Evolutionary conservation across 2,329 filamentous ascomycete genomes (phyloP).

Genomic region (Aschersonia sp.): DNA sequence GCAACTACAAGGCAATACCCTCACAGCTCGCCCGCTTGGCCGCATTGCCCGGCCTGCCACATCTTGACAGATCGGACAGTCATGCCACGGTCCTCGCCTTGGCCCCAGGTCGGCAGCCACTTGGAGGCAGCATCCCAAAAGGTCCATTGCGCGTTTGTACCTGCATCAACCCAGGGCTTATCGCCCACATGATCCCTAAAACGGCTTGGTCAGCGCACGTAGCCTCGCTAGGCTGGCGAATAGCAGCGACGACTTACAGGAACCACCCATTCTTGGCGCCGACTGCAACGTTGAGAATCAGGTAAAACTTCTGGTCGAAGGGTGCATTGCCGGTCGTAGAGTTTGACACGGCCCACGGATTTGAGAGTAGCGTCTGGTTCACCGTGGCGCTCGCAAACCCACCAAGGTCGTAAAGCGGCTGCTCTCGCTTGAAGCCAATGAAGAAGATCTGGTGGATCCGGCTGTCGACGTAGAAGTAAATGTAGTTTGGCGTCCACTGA

Average conservation of each 20-base stretch:
- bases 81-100: slow-evolving; percentile 26
- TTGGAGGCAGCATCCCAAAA: slow-evolving; percentile 25
- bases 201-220: not conserved
- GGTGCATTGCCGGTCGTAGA: slow-evolving; percentile 27
- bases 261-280: slow-evolving; percentile 35
- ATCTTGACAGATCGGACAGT: slow-evolving; percentile 30
- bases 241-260: slow-evolving; percentile 12
- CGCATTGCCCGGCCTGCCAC: slow-evolving; percentile 21
- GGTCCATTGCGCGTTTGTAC: slow-evolving; percentile 21
- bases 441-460: slow-evolving; percentile 24
- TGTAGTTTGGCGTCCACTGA: slow-evolving; percentile 36
- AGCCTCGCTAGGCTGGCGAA: not conserved
- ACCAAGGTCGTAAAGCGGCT: slow-evolving; percentile 25
- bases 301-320: slow-evolving; percentile 36
- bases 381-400: slow-evolving; percentile 23
- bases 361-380: slow-evolving; percentile 24
- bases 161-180: slow-evolving; percentile 31
- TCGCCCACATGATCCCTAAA: slow-evolving; percentile 23
- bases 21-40: slow-evolving; percentile 1
- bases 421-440: slow-evolving; percentile 16
- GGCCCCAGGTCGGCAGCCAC: slow-evolving; percentile 34
- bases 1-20: not conserved
- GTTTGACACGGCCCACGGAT: slow-evolving; percentile 27
- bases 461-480: slow-evolving; percentile 37
- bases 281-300: slow-evolving; percentile 36